Base-by-base conservation (phyloP, 1,284 basidiomycete genomes). In the Rhodotorula sp. region DNA sequence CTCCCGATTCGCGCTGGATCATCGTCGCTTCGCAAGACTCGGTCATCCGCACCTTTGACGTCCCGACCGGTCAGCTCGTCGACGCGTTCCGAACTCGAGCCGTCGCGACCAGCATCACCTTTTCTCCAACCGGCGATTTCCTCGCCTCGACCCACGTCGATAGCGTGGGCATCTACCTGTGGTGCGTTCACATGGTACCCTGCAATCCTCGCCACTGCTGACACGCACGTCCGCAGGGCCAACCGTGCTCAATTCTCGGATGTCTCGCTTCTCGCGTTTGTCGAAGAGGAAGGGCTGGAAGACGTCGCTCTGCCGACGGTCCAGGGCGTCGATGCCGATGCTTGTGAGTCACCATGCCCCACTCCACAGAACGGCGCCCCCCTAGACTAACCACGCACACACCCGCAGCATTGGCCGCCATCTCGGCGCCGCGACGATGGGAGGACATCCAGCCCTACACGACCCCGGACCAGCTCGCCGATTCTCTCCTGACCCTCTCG, bases 71-170 rank as follows among this genome's bases (percentile, higher is more conserved):
- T 5, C 85, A 88, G 43, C 84, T 99, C 50, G 91, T 99, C 64
- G 93, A 99, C 79, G 92, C 89, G 0, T 99, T 99, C 85, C 86
- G 87, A 64, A 93, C 93, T 5, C 83, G 90, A n/a, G 93, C 89
- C 73, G 87, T 97, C 26, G 93, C 95, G 3, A 95, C 93, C 0
- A 93, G 90, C 77, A 81, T 99, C 28, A 86, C 92, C 0, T 97
- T 99, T 80, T 97, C 93, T 1, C 97, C 97, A 0, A 91, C 93
- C 0, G 90, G 91, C 69, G 97, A 99, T 81, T 99, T 99, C 82
- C 82, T 99, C 68, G 97, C 97, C 0, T 97, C 95, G 3, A 85
- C 92, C 0, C 97, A 99, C 81, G 89, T 95, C 5, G 95, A 97
- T 79, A 93, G 89, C 70, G 89, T 97, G 58, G 97, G 95, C 8